phyloP scores from a whole-genome alignment of 2,329 filamentous ascomycete species.

The Didymella pomorum region DNA sequence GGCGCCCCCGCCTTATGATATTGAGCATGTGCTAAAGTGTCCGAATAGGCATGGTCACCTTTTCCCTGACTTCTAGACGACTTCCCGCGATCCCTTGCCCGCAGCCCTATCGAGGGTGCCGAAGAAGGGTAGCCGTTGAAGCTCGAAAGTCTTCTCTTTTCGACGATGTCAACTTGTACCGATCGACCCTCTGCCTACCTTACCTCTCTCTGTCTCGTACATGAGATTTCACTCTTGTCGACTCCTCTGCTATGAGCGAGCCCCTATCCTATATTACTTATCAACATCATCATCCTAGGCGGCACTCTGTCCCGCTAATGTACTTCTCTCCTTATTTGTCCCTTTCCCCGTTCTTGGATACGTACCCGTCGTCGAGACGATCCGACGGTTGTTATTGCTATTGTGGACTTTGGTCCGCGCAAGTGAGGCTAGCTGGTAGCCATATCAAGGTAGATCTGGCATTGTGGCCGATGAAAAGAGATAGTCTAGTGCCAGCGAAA shows the following conservation, averaged over 20 bases:
- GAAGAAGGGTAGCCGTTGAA: neutral
- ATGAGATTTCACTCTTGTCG: neutral
- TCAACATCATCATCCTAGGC: neutral
- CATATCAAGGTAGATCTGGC: too few relatives aligned
- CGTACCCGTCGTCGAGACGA: slow-evolving; percentile 8
- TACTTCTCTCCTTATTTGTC: slow-evolving; percentile 25
- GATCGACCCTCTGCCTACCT: neutral
- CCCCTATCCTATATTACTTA: neutral
- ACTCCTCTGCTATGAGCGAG: neutral
- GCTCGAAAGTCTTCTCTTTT: neutral
- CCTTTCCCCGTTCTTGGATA: slow-evolving; percentile 14
- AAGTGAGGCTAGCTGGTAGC: too few relatives aligned
- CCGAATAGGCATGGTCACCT: slow-evolving; percentile 47
- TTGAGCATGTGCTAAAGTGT: slow-evolving; percentile 43
- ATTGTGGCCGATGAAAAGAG: neutral
- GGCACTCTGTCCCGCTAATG: slow-evolving; percentile 19
- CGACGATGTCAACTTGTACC: neutral
- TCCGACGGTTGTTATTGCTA: slow-evolving; percentile 8
- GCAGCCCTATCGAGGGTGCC: too few relatives aligned
- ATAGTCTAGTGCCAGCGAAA: neutral
- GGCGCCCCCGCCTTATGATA: slow-evolving; percentile 34
- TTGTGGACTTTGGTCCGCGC: neutral
- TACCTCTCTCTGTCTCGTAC: neutral
- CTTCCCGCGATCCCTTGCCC: too few relatives aligned
- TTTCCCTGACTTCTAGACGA: slow-evolving; percentile 47